Evolutionary conservation across 306 rosid genomes (phyloP), one percentile per base, ranked within the genome.

Genomic region (Quercus dentata): DNA sequence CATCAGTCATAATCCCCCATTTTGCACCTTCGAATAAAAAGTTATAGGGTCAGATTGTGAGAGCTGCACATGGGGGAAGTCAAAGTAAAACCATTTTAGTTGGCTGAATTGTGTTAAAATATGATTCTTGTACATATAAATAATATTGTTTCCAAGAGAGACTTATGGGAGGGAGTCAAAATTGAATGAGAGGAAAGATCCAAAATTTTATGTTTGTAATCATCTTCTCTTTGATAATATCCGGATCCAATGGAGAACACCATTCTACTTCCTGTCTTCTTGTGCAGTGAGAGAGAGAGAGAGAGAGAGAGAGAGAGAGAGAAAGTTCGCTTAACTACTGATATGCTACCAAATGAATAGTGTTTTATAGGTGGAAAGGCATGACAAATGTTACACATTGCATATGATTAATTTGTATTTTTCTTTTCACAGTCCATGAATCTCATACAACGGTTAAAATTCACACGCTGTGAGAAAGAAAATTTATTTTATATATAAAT

Each of bases 161-260:
- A 71, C 78, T 56, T 64, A 69, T 61, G 11, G 71, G 21, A 73
- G 73, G 33, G 75, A 78, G 84, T 84, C 88, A 73, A 78, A 78
- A 64, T 79, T 71, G 75, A 82, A 69, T 59, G 74, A 70, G 82
- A 82, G 86, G 86, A 80, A 59, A 41, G 35, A 68, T 64, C 73
- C 77, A 74, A 71, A 69, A 15, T 35, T 80, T 69, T 33, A 56
- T 75, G 72, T 75, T 30, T 19, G 4, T 41, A 56, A 25, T 82
- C 6, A 28, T 46, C 77, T 81, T 61, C 75, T 80, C 33, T 46
- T 21, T 65, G n/a, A 49, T 56, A 4, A 55, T 21, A 31, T 44
- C 83, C 57, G 78, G 78, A 82, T 79, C 76, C 83, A 73, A 74
- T 81, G 56, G 73, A 69, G 35, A 69, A 80, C 82, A 79, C 83